phyloP scores from a whole-genome alignment of 106 monocot genomes.

The Apostasia shenzhenica region DNA sequence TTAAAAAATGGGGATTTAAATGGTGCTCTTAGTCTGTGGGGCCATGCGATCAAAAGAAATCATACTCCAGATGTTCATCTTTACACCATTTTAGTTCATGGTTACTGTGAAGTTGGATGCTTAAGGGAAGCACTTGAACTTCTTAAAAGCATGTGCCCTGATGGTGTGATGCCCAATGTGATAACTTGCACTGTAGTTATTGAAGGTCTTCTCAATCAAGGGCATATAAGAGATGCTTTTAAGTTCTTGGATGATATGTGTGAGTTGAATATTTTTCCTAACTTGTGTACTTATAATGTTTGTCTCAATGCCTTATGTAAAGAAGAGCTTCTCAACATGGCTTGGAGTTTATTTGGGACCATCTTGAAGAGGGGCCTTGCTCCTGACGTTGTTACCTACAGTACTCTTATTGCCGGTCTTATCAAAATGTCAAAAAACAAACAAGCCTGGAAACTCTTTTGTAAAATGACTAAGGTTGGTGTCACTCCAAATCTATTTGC shows the following conservation, averaged over 20 bases:
- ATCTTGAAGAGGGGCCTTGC: slow-evolving; percentile 11
- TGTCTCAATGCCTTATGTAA: slow-evolving; percentile 13
- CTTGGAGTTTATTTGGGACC: slow-evolving; percentile 11
- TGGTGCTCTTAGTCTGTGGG: not conserved
- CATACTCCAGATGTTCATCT: not conserved
- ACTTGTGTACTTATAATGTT: not conserved
- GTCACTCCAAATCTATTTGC: slow-evolving; percentile 11
- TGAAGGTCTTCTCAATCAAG: not conserved
- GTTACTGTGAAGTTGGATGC: not conserved
- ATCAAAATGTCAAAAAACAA: slow-evolving; percentile 3
- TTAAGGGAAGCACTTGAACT: not conserved
- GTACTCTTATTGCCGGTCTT: slow-evolving; percentile 4
- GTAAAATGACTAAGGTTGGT: slow-evolving; percentile 6
- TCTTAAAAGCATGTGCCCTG: not conserved
- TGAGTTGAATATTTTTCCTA: not conserved
- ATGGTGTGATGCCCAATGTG: slow-evolving; percentile 2
- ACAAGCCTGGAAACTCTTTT: slow-evolving; percentile 4
- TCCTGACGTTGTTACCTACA: slow-evolving; percentile 17
- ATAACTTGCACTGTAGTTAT: slow-evolving; percentile 1
- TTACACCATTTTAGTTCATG: slow-evolving; percentile 6
- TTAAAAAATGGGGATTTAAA: not conserved
- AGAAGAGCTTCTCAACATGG: not conserved
- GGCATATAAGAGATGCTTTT: not conserved
- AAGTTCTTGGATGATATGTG: slow-evolving; percentile 2
- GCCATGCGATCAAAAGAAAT: not conserved